phyloP scores from a whole-genome alignment of 768 basidiomycete species.

The Favolaschia claudopus region DNA sequence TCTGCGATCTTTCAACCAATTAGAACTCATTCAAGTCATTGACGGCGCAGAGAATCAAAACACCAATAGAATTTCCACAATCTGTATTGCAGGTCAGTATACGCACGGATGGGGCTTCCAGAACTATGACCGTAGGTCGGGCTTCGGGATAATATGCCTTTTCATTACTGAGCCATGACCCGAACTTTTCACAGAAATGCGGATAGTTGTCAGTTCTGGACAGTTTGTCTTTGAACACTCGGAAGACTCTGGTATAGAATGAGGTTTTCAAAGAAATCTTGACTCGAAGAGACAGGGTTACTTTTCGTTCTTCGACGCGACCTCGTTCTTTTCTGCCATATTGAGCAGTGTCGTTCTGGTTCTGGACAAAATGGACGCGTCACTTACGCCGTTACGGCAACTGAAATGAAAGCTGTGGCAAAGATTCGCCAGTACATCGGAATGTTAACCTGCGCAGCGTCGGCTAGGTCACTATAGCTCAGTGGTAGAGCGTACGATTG shows the following conservation, averaged over 20 bases:
- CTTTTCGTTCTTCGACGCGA: no score
- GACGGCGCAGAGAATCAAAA: not conserved
- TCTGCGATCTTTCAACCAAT: conserved; percentile 43
- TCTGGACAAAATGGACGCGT: no score
- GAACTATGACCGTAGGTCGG: conserved; percentile 50
- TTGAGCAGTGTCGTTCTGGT: no score
- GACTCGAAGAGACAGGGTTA: no score
- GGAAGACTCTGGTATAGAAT: conserved; percentile 45
- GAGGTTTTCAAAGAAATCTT: no score
- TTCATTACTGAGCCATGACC: conserved; percentile 52
- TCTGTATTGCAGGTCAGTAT: conserved; percentile 42
- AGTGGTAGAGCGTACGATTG: conserved; percentile 25
- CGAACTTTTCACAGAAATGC: conserved; percentile 44
- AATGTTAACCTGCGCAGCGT: no score
- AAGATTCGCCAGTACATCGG: no score
- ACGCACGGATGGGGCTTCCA: conserved; percentile 3
- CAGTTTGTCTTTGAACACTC: conserved; percentile 41
- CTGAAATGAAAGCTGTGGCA: no score
- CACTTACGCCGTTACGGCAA: no score
- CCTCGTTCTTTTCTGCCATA: no score
- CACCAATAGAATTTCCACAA: conserved; percentile 58
- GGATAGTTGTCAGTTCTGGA: conserved; percentile 37
- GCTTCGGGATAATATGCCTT: conserved; percentile 62
- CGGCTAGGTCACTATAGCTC: conserved; percentile 14
- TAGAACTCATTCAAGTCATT: no score